Evolutionary conservation across 306 rosid species (phyloP).

Genomic region (Trichosanthes cucumerina): DNA sequence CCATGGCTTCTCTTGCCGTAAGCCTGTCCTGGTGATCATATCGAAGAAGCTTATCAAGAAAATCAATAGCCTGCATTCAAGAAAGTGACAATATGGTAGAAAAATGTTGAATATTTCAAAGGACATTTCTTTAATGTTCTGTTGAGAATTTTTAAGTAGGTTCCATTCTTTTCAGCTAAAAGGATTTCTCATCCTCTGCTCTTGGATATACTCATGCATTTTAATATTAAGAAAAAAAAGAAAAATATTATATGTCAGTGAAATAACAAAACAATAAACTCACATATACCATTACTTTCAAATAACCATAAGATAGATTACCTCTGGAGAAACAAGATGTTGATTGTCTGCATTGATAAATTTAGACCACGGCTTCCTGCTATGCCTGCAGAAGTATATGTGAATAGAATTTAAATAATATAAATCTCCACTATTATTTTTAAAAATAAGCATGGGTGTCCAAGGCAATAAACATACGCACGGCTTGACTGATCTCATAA

Average conservation of each 20-base stretch:
- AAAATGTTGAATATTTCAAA: not conserved
- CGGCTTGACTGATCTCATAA: not conserved
- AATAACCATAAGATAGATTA: slow-evolving; percentile 12
- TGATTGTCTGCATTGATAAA: slow-evolving; percentile 90
- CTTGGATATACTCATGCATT: not conserved
- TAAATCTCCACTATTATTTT: not conserved
- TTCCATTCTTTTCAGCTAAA: not conserved
- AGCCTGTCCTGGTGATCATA: slow-evolving; percentile 97
- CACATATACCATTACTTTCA: not conserved
- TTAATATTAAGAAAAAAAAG: not conserved
- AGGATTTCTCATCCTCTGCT: not conserved
- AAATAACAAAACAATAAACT: not conserved
- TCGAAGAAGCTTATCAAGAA: slow-evolving; percentile 90
- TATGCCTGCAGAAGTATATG: slow-evolving; percentile 52
- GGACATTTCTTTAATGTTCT: not conserved
- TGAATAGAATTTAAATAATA: not conserved
- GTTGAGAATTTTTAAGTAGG: not conserved
- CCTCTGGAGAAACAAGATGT: slow-evolving; percentile 96
- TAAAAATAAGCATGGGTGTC: not conserved
- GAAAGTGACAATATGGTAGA: not conserved
- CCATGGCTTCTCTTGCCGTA: slow-evolving; percentile 97
- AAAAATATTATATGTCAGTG: not conserved
- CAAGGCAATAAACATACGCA: not conserved
- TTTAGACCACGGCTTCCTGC: slow-evolving; percentile 95
- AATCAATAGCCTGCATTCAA: slow-evolving; percentile 75